Conservation (phyloP, 768 basidiomycete species). For the Macrolepiota albuminosa region DNA sequence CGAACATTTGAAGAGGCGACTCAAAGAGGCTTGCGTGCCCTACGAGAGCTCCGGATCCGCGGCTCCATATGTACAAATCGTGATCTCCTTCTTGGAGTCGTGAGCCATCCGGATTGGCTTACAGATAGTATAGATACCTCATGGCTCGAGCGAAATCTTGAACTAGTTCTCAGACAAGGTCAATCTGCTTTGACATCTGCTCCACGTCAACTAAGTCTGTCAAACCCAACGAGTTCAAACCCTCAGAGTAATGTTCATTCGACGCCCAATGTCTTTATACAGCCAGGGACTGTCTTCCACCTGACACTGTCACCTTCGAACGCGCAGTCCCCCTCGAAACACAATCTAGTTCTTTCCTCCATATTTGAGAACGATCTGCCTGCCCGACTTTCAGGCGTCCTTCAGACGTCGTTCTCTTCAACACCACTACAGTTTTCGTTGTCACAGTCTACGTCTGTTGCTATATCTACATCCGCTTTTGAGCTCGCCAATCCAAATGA, state of each 20-base stretch:
- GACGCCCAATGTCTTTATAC: constrained; percentile 18
- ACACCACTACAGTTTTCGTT: constrained; percentile 27
- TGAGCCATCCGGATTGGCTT: constrained; percentile 27
- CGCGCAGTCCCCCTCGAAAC: constrained; percentile 15
- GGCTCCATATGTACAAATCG: constrained; percentile 38
- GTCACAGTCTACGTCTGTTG: constrained; percentile 26
- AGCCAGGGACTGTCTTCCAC: constrained; percentile 33
- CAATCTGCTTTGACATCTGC: background rate
- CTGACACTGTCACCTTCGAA: constrained; percentile 20
- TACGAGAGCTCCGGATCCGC: constrained; percentile 77
- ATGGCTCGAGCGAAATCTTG: constrained; percentile 31
- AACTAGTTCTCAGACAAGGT: constrained; percentile 17
- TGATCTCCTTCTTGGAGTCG: constrained; percentile 25
- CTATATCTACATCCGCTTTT: constrained; percentile 19
- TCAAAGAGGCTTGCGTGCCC: constrained; percentile 75
- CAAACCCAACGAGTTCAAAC: background rate
- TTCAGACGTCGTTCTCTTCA: constrained; percentile 28
- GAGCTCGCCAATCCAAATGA: constrained; percentile 33
- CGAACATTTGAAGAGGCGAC: constrained; percentile 80
- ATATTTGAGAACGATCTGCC: constrained; percentile 33
- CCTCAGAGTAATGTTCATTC: background rate
- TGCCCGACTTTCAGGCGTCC: constrained; percentile 26
- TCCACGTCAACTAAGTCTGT: background rate
- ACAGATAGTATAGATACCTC: constrained; percentile 27
- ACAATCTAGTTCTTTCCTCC: constrained; percentile 27